phyloP scores from a whole-genome alignment of 1,284 basidiomycete genomes.

The Acaromyces ingoldii region DNA sequence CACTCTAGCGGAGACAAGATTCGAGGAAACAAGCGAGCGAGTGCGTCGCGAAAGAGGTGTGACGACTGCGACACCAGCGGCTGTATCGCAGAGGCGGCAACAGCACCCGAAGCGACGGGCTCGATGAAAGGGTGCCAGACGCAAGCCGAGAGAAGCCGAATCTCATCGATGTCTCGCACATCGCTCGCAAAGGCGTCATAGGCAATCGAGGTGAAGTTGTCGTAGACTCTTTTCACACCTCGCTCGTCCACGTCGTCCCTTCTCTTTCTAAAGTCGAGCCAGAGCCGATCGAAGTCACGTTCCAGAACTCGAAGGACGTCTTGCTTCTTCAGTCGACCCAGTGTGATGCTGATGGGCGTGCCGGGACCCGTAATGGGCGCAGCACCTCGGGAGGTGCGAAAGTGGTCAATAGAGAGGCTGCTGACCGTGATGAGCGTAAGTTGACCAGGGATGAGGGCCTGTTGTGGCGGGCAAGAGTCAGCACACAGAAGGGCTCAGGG shows the following conservation, averaged over 20 bases:
- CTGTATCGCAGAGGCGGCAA: slow-evolving; percentile 8
- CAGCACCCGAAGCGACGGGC: slow-evolving; percentile 24
- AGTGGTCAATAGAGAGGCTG: slow-evolving; percentile 24
- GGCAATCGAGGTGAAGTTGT: slow-evolving; percentile 23
- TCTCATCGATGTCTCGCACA: slow-evolving; percentile 33
- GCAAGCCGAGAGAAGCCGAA: slow-evolving; percentile 26
- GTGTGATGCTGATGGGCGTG: slow-evolving; percentile 21
- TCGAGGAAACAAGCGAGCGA: slow-evolving; percentile 29
- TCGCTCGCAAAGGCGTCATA: slow-evolving; percentile 37
- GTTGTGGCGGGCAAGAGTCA: slow-evolving; percentile 3
- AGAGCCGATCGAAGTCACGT: slow-evolving; percentile 14
- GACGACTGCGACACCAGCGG: slow-evolving; percentile 20
- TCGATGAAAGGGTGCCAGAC: slow-evolving; percentile 38
- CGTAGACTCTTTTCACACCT: slow-evolving; percentile 20
- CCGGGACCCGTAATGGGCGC: not conserved
- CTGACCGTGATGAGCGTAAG: slow-evolving; percentile 23
- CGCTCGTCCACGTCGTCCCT: slow-evolving; percentile 5
- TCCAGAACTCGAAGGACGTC: slow-evolving; percentile 28
- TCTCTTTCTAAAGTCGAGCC: not conserved
- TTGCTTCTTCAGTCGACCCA: not conserved
- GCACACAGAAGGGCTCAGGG: not conserved
- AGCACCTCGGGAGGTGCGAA: not conserved
- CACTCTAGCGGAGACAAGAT: slow-evolving; percentile 34
- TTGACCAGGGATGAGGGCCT: slow-evolving; percentile 14
- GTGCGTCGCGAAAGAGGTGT: slow-evolving; percentile 32